A percentile compares a stretch with the other conserved stretches of the same genome.
Evolutionary conservation across 192 early-diverging fungal genomes (phyloP).

Genomic region (Backusella parvicylindrica): DNA sequence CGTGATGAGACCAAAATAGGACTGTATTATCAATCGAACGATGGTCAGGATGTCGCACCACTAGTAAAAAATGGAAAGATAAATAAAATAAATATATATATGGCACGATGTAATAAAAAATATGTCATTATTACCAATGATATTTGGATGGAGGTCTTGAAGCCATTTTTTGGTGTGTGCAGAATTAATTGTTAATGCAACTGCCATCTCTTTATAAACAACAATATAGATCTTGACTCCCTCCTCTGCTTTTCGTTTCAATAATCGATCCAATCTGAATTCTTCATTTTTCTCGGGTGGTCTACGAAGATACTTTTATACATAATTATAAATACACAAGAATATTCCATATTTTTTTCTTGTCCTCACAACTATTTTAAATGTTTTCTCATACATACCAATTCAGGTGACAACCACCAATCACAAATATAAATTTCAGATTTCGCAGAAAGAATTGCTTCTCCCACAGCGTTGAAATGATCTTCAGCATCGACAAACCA

Average conservation of each 20-base stretch:
- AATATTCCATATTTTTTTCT: neutral
- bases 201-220: slow-evolving; percentile 79
- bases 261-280: slow-evolving; percentile 69
- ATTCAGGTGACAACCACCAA: slow-evolving; percentile 84
- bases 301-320: slow-evolving; percentile 57
- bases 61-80: slow-evolving; percentile 22
- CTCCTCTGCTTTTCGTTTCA: slow-evolving; percentile 75
- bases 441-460: slow-evolving; percentile 67
- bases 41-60: slow-evolving; percentile 82
- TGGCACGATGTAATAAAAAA: neutral
- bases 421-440: slow-evolving; percentile 67
- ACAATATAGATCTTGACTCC: slow-evolving; percentile 80
- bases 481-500: slow-evolving; percentile 75
- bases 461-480: slow-evolving; percentile 68
- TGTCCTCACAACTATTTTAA: neutral
- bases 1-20: slow-evolving; percentile 81
- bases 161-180: slow-evolving; percentile 70
- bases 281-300: slow-evolving; percentile 69
- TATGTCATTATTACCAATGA: slow-evolving; percentile 42
- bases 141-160: slow-evolving; percentile 68
- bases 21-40: slow-evolving; percentile 46
- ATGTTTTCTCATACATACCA: slow-evolving; percentile 34
- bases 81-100: neutral
- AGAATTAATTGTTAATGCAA: slow-evolving; percentile 68
- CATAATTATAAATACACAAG: neutral